phyloP scores from a whole-genome alignment of 2,329 filamentous ascomycete species.

The Lachnellula hyalina region DNA sequence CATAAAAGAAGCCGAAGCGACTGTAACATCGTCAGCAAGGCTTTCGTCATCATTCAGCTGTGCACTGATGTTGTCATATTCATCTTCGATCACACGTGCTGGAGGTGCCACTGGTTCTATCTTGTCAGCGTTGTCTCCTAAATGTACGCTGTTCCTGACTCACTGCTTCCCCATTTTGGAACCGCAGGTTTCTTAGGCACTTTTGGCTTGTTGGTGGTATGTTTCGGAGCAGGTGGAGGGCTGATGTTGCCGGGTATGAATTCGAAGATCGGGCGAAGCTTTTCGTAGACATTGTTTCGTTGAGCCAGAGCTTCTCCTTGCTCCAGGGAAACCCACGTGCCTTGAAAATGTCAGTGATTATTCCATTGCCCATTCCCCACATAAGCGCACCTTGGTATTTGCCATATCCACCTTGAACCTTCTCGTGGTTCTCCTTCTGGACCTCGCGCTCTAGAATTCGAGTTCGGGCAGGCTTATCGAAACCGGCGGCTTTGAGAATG shows the following conservation, averaged over 20 bases:
- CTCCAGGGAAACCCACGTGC: constrained; percentile 91
- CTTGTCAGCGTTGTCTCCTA: constrained; percentile 21
- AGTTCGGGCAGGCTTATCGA: constrained; percentile 93
- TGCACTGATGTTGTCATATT: constrained; percentile 57
- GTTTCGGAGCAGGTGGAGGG: constrained; percentile 89
- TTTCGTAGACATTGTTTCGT: constrained; percentile 80
- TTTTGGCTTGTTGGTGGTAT: constrained; percentile 83
- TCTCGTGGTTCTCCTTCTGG: constrained; percentile 93
- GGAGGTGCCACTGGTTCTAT: constrained; percentile 35
- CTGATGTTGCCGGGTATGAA: constrained; percentile 79
- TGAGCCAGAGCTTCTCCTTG: constrained; percentile 77
- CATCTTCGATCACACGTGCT: constrained; percentile 49
- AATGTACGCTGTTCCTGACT: constrained; percentile 22
- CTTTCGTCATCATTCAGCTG: constrained; percentile 72
- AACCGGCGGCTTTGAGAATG: constrained; percentile 93
- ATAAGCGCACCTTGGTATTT: constrained; percentile 81
- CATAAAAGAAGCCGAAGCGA: constrained; percentile 79
- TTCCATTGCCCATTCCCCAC: background rate
- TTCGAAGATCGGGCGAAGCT: constrained; percentile 82
- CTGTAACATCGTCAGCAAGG: constrained; percentile 69
- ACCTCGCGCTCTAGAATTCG: constrained; percentile 94
- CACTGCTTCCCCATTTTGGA: constrained; percentile 51
- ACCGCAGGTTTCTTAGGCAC: constrained; percentile 62
- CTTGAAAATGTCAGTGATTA: constrained; percentile 38
- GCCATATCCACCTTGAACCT: constrained; percentile 96